Evolutionary conservation across 2,329 filamentous ascomycete genomes (phyloP), one percentile per base, ranked within the genome.

Genomic region (Zasmidium citrigriseum): DNA sequence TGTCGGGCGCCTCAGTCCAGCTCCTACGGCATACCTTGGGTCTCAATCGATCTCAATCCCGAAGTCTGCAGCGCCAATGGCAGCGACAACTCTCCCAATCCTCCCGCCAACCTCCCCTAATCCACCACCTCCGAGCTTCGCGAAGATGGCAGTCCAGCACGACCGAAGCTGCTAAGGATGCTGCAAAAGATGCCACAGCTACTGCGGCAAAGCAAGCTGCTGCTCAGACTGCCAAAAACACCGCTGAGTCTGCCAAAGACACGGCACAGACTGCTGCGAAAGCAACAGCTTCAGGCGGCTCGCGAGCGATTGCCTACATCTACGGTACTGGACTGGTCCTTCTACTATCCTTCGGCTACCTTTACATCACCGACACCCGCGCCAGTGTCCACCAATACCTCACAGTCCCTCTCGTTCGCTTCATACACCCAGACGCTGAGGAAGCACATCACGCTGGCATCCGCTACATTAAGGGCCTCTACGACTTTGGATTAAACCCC

Each of bases 381-480:
- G 80, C 81, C 4, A 78, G 79, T 65, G 68, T 83, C 22, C 82
- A 84, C 68, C 74, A 78, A 73, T 83, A 78, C 72, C 71, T 82
- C 18, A 73, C 81, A 18, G 76, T 89, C 1, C 89, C 83, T 0
- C 70, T 86, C 18, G 71, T 95, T 3, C 87, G 90, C 51, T 76
- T 81, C 53, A 58, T 90, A 58, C 89, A 85, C 73, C 82, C 88
- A 3, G 90, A 95, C 68, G 89, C 89, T 58, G 95, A 99, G 75
- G 91, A 96, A 41, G 95, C 93, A n/a, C 95, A 99, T 73, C 88
- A 96, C 70, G 80, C 83, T 21, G 90, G 90, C 52, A 91, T 90
- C 2, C 77, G 82, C 38, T 80, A 86, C 5, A 78, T 99, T 69
- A 89, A 90, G 76, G 77, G 79, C 1, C 82, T 96, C 18, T 89